These are phyloP conservation scores for Entelexis sorbosivorans DNA, from an alignment of 1,139 yeast genomes.

Conservation along the genomic window DNA sequence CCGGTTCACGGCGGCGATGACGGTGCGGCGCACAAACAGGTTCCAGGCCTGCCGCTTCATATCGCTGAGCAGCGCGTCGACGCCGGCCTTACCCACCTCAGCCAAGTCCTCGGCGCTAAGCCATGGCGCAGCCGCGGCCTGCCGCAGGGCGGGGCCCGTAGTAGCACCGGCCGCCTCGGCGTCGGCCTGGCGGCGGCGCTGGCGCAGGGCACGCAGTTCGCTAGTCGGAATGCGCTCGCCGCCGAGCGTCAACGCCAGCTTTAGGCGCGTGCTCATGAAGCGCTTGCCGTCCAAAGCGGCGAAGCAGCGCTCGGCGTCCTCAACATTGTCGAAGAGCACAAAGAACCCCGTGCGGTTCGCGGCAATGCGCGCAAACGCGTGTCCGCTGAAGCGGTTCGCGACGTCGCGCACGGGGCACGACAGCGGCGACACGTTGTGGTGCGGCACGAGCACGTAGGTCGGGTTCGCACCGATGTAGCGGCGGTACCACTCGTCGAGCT, in stretches of 20 bases:
- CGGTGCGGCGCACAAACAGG: conserved; percentile 3
- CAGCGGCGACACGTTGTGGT: not conserved
- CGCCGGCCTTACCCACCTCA: not conserved
- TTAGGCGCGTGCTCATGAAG: conserved; percentile 1
- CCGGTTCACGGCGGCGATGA: not conserved
- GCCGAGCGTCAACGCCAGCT: conserved; percentile 3
- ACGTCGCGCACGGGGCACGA: conserved; percentile 5
- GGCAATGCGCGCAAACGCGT: conserved; percentile 2
- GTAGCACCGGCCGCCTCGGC: not conserved
- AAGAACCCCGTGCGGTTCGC: conserved; percentile 14
- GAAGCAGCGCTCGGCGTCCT: conserved; percentile 10
- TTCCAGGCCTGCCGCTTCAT: conserved; percentile 2
- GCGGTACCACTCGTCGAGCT: conserved; percentile 11
- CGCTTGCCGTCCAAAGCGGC: conserved; percentile 1
- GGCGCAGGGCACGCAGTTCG: not conserved
- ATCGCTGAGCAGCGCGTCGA: not conserved
- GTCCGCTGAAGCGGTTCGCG: not conserved
- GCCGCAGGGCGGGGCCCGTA: no score
- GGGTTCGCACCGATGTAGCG: conserved; percentile 4
- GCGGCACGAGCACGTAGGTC: conserved; percentile 11
- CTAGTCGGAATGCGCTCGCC: conserved; percentile 5
- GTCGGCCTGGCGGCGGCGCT: not conserved
- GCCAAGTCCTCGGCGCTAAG: not conserved
- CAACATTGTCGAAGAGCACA: conserved; percentile 5
- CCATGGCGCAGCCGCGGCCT: no score